These are phyloP conservation scores for Coemansia sp. DNA, from an alignment of 192 early-diverging fungal genomes.

Conservation along the genomic window DNA sequence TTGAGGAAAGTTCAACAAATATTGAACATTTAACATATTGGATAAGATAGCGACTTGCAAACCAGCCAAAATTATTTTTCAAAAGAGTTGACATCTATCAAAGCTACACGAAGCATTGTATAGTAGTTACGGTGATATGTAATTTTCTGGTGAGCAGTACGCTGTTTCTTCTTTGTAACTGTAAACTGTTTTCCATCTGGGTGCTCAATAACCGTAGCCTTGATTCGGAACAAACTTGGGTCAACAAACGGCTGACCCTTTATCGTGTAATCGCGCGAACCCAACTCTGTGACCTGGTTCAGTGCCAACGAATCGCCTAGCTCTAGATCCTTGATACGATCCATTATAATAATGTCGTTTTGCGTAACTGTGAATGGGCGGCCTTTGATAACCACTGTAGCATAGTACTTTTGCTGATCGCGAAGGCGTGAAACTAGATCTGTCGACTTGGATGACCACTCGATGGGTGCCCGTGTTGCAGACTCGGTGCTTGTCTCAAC, in stretches of 20 bases:
- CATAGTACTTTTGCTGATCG: constrained; percentile 72
- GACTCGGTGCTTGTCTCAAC: neutral
- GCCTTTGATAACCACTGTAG: constrained; percentile 83
- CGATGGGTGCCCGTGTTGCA: constrained; percentile 2
- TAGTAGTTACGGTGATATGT: constrained; percentile 69
- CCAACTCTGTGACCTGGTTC: constrained; percentile 84
- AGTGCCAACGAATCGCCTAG: constrained; percentile 86
- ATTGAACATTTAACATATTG: neutral
- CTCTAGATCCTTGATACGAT: constrained; percentile 77
- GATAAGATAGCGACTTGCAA: neutral
- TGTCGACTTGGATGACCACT: constrained; percentile 31
- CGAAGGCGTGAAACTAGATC: constrained; percentile 55
- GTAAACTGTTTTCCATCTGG: constrained; percentile 69
- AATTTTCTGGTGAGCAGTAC: constrained; percentile 70
- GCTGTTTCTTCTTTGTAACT: constrained; percentile 79
- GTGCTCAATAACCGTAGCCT: constrained; percentile 89
- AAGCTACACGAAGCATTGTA: constrained; percentile 71
- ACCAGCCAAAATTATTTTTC: constrained; percentile 6
- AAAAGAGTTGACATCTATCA: constrained; percentile 62
- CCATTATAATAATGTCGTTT: constrained; percentile 84
- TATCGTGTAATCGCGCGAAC: constrained; percentile 78
- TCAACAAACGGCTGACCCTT: constrained; percentile 83
- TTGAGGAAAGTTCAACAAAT: neutral
- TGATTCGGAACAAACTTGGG: constrained; percentile 68
- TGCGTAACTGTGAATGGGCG: constrained; percentile 85